Conservation (phyloP, 2,329 filamentous ascomycete species). For the Aureobasidium melanogenum region DNA sequence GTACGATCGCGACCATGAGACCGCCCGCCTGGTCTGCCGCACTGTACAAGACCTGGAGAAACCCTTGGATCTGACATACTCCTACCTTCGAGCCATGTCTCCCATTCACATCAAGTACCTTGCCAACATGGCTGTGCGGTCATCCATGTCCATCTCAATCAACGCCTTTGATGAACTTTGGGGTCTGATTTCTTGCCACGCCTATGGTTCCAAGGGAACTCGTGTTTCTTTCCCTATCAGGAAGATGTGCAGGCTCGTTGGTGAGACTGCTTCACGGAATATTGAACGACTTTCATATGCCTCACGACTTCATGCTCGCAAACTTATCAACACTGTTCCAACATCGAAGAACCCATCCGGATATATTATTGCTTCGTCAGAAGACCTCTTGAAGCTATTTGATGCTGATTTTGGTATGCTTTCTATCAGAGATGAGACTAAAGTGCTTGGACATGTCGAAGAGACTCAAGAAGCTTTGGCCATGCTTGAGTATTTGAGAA, state of each 20-base stretch:
- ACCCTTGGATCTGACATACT: conserved; percentile 74
- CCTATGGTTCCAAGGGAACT: conserved; percentile 70
- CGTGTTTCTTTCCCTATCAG: conserved; percentile 85
- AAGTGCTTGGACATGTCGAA: conserved; percentile 66
- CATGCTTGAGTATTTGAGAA: conserved; percentile 73
- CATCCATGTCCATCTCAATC: conserved; percentile 90
- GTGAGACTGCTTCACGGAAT: conserved; percentile 76
- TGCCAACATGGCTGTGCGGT: conserved; percentile 80
- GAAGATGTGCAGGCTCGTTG: conserved; percentile 83
- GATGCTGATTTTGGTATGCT: conserved; percentile 80
- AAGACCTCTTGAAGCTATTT: conserved; percentile 75
- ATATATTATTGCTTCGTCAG: conserved; percentile 83
- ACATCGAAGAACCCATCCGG: conserved; percentile 75
- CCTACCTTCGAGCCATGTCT: conserved; percentile 81
- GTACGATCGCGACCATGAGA: conserved; percentile 75
- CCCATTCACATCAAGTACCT: conserved; percentile 85
- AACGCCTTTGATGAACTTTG: conserved; percentile 78
- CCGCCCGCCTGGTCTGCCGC: conserved; percentile 73
- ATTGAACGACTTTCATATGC: conserved; percentile 83
- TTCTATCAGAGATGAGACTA: conserved; percentile 81
- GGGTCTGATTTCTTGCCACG: conserved; percentile 81
- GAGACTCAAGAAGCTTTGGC: conserved; percentile 76
- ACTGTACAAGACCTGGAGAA: conserved; percentile 61
- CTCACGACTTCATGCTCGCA: conserved; percentile 73
- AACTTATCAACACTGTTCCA: conserved; percentile 77